Evolutionary conservation across 495 filamentous ascomycete genomes (phyloP).

Genomic region (Penicillium daleae): DNA sequence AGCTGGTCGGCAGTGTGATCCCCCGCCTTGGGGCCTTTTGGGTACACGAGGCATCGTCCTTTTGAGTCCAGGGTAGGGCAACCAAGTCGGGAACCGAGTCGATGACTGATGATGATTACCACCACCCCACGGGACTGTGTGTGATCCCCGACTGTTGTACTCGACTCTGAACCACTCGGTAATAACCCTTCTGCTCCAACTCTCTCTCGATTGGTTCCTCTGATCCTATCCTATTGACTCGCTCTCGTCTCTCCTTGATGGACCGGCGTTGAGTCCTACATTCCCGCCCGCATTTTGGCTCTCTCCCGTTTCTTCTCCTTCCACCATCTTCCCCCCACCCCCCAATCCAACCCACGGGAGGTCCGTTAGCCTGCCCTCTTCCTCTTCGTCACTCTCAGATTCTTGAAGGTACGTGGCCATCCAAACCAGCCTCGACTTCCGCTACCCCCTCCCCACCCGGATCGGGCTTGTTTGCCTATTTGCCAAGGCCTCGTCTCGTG

Average conservation of each 20-base stretch:
- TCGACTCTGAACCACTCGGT: neutral
- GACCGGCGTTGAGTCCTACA: conserved; percentile 24
- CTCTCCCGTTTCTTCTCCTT: conserved; percentile 16
- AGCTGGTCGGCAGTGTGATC: conserved; percentile 24
- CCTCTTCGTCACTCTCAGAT: conserved; percentile 39
- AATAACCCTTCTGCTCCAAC: neutral
- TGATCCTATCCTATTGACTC: neutral
- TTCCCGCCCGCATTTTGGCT: conserved; percentile 18
- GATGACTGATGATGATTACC: conserved; percentile 9
- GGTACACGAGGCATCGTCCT: conserved; percentile 1
- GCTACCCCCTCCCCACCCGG: neutral
- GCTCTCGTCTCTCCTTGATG: conserved; percentile 18
- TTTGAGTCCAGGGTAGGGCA: conserved; percentile 4
- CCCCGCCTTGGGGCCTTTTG: conserved; percentile 3
- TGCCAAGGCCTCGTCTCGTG: neutral
- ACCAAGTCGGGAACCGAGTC: conserved; percentile 5
- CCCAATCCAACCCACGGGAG: conserved; percentile 26
- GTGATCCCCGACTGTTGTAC: conserved; percentile 16
- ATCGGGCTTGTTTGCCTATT: neutral
- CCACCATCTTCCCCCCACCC: conserved; percentile 13
- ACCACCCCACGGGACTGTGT: neutral
- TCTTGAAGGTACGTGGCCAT: conserved; percentile 31
- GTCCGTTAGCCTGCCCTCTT: conserved; percentile 14
- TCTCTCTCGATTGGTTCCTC: neutral
- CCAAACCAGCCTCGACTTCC: neutral